Conservation (phyloP, 2,329 filamentous ascomycete species). For the Pseudocercospora macadamiae region DNA sequence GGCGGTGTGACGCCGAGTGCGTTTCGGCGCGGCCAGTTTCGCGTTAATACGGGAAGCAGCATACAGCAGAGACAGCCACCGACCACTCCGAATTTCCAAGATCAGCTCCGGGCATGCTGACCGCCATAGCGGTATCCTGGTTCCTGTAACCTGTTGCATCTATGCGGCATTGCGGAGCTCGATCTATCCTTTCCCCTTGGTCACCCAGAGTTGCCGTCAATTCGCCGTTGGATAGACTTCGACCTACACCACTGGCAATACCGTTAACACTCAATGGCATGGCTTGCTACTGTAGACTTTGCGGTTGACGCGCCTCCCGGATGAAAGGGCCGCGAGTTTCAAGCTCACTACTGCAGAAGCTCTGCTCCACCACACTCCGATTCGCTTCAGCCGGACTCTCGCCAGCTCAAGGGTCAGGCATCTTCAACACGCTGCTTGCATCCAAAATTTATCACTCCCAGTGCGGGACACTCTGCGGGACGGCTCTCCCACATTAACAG, state of each 20-base stretch:
- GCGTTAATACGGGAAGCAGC: not conserved
- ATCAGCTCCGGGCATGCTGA: constrained; percentile 1
- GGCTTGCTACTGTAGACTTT: not conserved
- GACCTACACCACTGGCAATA: not conserved
- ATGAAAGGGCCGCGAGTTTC: constrained; percentile 4
- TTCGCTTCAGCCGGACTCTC: not conserved
- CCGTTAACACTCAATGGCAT: not conserved
- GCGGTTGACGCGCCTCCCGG: constrained; percentile 5
- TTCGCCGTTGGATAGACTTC: not conserved
- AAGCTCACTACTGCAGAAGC: constrained; percentile 1
- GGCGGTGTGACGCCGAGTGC: not conserved
- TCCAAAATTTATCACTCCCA: not conserved
- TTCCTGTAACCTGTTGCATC: not conserved
- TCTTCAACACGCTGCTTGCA: not conserved
- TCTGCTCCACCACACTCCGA: constrained; percentile 7
- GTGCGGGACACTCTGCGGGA: constrained; percentile 1
- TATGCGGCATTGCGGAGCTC: not conserved
- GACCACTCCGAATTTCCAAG: not conserved
- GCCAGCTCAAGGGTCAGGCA: constrained; percentile 2
- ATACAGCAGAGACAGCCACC: not conserved
- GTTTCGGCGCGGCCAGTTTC: no score
- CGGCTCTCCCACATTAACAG: constrained; percentile 10
- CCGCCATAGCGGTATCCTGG: not conserved
- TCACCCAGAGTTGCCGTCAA: not conserved
- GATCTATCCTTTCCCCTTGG: not conserved